phyloP scores from a whole-genome alignment of 148 eudicot genomes.

The Salicornia ramosissima region DNA sequence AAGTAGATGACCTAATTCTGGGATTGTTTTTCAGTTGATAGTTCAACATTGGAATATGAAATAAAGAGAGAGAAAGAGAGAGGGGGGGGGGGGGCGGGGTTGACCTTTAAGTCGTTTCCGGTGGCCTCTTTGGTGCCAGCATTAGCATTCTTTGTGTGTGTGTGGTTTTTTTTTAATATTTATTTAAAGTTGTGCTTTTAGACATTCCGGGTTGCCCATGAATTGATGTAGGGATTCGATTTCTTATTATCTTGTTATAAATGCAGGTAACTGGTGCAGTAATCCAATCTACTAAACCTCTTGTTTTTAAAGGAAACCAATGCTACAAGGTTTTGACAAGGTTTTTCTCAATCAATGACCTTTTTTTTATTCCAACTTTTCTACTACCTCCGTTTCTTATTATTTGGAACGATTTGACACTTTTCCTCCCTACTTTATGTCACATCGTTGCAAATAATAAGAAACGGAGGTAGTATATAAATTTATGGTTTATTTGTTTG shows the following conservation, averaged over 20 bases:
- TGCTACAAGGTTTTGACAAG: slow-evolving; percentile 70
- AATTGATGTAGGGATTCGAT: neutral
- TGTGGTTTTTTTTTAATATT: no score
- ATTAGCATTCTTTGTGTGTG: neutral
- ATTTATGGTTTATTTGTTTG: neutral
- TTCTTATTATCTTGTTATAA: slow-evolving; percentile 8
- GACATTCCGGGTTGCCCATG: neutral
- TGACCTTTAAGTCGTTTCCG: neutral
- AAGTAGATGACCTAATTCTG: neutral
- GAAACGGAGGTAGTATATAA: no score
- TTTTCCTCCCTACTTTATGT: no score
- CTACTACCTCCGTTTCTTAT: no score
- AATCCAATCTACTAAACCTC: slow-evolving; percentile 55
- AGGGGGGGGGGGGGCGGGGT: neutral
- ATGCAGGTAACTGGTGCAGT: slow-evolving; percentile 66
- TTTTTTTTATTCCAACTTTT: neutral
- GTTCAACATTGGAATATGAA: neutral
- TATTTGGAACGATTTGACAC: no score
- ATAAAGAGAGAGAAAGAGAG: no score
- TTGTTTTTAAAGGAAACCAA: slow-evolving; percentile 55
- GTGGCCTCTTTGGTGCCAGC: neutral
- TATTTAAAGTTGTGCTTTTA: neutral
- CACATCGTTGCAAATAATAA: no score
- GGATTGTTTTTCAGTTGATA: neutral
- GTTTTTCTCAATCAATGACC: slow-evolving; percentile 29